Evolutionary conservation across 1,284 basidiomycete species (phyloP).

Genomic region (Ceratobasidium sp.): DNA sequence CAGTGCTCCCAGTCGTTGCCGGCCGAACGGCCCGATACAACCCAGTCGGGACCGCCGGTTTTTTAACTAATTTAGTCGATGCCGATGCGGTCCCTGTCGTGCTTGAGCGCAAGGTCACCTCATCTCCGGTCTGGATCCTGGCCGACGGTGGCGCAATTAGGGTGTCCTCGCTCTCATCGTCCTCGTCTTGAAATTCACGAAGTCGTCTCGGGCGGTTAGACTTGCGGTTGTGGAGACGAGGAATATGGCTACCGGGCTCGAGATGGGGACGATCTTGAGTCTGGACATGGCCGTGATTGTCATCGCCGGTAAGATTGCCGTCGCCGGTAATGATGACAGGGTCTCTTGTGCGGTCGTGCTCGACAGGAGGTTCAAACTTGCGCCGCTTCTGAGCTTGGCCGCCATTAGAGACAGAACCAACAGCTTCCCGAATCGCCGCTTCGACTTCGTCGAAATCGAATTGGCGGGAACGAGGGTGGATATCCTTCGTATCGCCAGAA

Average conservation of each 20-base stretch:
- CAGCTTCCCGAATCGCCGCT: too few species aligned
- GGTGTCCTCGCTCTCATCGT: neutral
- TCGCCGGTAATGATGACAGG: neutral
- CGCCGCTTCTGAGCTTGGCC: too few species aligned
- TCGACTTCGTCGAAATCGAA: too few species aligned
- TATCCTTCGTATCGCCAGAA: too few species aligned
- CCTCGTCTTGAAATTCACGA: neutral
- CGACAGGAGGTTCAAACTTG: too few species aligned
- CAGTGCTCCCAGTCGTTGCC: neutral
- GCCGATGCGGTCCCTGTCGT: neutral
- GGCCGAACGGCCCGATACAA: neutral
- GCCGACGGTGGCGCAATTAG: slow-evolving; percentile 10
- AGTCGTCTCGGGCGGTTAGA: neutral
- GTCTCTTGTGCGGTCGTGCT: neutral
- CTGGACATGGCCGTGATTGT: neutral
- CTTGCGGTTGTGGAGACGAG: neutral
- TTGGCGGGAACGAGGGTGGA: too few species aligned
- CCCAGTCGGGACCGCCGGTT: neutral
- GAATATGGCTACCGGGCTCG: neutral
- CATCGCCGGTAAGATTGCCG: neutral
- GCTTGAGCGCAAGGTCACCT: neutral
- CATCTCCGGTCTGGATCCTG: neutral
- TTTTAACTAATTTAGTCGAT: neutral
- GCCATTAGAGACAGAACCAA: too few species aligned
- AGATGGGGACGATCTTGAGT: neutral